Percentiles rank a stretch among this genome's conserved stretches.
phyloP scores from a whole-genome alignment of 2,329 filamentous ascomycete species.

The Boeremia lycopersici region DNA sequence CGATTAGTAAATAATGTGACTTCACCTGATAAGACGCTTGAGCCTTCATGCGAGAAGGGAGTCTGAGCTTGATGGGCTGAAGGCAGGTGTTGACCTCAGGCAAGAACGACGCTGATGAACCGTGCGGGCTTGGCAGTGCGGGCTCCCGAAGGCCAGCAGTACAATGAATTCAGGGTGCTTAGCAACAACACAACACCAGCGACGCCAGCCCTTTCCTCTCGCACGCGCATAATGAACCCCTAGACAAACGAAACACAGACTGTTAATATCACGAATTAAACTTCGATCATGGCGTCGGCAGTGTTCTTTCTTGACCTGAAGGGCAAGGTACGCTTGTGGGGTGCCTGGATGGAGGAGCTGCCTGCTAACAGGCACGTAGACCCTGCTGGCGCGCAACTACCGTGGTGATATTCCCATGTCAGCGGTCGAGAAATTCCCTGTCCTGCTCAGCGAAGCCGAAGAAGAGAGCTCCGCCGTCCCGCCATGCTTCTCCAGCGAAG shows the following conservation, averaged over 20 bases:
- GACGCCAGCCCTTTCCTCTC: constrained; percentile 1
- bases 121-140: constrained; percentile 13
- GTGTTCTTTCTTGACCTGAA: constrained; percentile 99
- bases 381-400: constrained; percentile 97
- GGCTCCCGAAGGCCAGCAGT: constrained; percentile 10
- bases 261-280: constrained; percentile 3
- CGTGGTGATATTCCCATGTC: constrained; percentile 99
- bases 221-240: constrained; percentile 27
- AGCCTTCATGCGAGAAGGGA: too few species aligned
- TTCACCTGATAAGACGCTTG: too few species aligned
- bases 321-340: constrained; percentile 79
- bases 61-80: too few species aligned
- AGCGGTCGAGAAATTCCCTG: constrained; percentile 95
- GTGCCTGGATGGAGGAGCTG: constrained; percentile 23
- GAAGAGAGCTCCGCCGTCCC: constrained; percentile 98
- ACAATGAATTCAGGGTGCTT: constrained; percentile 14
- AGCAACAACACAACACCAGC: constrained; percentile 14
- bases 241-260: constrained; percentile 15
- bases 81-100: not conserved
- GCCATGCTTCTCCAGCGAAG: constrained; percentile 97
- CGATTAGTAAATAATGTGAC: too few species aligned
- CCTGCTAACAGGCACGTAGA: constrained; percentile 61
- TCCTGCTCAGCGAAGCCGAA: constrained; percentile 96
- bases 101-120: not conserved
- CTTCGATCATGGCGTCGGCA: constrained; percentile 82